These are phyloP conservation scores for Gossypioides kirkii DNA, from an alignment of 345 rosid genomes.

Conservation along the genomic window DNA sequence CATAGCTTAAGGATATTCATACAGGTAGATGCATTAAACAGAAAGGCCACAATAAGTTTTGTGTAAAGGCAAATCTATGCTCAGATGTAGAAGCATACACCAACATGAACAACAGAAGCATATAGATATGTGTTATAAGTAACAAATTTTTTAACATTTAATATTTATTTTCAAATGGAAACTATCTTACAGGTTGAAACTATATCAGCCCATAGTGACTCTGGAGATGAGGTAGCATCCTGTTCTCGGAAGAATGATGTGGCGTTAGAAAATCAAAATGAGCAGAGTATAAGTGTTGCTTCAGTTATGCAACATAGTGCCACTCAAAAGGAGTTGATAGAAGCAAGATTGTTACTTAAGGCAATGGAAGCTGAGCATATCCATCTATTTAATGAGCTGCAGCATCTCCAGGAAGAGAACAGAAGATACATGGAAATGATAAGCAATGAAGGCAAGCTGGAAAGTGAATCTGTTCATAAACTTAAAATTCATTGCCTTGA, in stretches of 20 bases:
- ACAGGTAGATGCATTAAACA: background rate
- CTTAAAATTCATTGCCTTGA: constrained; percentile 21
- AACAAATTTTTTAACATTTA: constrained; percentile 3
- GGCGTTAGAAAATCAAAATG: constrained; percentile 25
- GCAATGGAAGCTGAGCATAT: constrained; percentile 39
- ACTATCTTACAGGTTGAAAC: constrained; percentile 45
- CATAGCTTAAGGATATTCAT: background rate
- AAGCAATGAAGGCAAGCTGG: constrained; percentile 32
- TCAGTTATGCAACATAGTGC: constrained; percentile 24
- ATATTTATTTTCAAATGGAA: background rate
- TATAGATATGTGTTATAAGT: background rate
- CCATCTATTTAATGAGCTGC: constrained; percentile 36
- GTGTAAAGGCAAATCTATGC: background rate
- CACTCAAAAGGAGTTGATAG: constrained; percentile 33
- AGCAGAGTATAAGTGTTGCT: constrained; percentile 23
- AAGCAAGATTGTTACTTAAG: constrained; percentile 32
- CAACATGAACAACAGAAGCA: constrained; percentile 12
- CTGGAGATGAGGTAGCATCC: constrained; percentile 34
- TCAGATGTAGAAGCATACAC: background rate
- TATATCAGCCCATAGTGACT: constrained; percentile 37
- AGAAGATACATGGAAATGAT: constrained; percentile 30
- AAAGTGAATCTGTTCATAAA: constrained; percentile 27
- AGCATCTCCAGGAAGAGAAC: constrained; percentile 44
- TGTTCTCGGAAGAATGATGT: constrained; percentile 30
- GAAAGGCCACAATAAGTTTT: background rate